A percentile compares a stretch with the other conserved stretches of the same genome.
phyloP scores from a whole-genome alignment of 2,329 filamentous ascomycete genomes.

The Septoria petroselini region DNA sequence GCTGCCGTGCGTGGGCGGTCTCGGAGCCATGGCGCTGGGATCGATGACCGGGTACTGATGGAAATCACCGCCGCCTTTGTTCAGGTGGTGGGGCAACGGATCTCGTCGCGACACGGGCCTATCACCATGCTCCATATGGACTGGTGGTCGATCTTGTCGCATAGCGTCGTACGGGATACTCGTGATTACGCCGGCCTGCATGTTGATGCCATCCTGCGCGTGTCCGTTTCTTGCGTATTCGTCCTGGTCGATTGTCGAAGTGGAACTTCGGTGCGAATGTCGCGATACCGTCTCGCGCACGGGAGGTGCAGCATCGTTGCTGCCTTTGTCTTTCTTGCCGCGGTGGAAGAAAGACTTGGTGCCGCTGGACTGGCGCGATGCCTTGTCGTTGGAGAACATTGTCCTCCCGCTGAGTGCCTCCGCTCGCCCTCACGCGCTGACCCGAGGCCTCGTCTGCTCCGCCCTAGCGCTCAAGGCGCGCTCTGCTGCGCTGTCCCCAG shows the following conservation, averaged over 20 bases:
- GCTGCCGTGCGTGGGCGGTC: slow-evolving; percentile 32
- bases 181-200: slow-evolving; percentile 78
- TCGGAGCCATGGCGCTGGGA: slow-evolving; percentile 52
- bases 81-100: slow-evolving; percentile 77
- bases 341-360: slow-evolving; percentile 84
- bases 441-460: slow-evolving; percentile 6
- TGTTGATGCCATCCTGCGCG: slow-evolving; percentile 59
- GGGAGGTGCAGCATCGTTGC: slow-evolving; percentile 60
- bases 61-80: slow-evolving; percentile 72
- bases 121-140: slow-evolving; percentile 70
- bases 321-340: slow-evolving; percentile 69
- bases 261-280: slow-evolving; percentile 65
- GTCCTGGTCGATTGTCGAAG: slow-evolving; percentile 34
- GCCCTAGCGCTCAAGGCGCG: slow-evolving; percentile 22
- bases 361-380: slow-evolving; percentile 77
- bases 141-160: slow-evolving; percentile 64
- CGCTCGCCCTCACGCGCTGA: neutral
- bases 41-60: slow-evolving; percentile 74
- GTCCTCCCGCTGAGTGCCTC: slow-evolving; percentile 7
- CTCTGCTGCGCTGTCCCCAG: slow-evolving; percentile 11
- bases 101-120: slow-evolving; percentile 61
- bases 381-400: slow-evolving; percentile 57
- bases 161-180: slow-evolving; percentile 82
- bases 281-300: slow-evolving; percentile 63
- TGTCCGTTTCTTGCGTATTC: slow-evolving; percentile 21